A percentile compares a stretch with the other conserved stretches of the same genome.
phyloP scores from a whole-genome alignment of 179 eudicot genomes.

The Heliamphora pulchella region DNA sequence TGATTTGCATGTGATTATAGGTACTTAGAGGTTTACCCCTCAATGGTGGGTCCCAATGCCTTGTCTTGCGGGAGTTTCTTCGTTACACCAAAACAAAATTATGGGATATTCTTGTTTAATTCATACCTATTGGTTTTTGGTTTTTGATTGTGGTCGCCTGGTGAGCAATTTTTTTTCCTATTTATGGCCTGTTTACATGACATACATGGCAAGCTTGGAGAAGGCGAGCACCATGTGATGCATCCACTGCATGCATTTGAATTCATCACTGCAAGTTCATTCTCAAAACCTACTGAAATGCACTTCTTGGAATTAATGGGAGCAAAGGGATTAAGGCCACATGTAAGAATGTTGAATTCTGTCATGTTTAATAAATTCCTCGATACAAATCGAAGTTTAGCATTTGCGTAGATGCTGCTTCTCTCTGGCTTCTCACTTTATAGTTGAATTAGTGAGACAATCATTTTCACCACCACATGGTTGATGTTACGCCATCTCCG shows the following conservation, averaged over 20 bases:
- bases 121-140: background rate
- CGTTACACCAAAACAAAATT: too few species aligned
- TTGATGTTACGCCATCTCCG: too few species aligned
- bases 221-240: conserved; percentile 28
- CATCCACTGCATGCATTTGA: background rate
- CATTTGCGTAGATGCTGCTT: background rate
- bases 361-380: background rate
- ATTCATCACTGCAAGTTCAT: background rate
- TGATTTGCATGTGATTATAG: too few species aligned
- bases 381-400: background rate
- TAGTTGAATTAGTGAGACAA: background rate
- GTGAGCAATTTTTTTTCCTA: conserved; percentile 78
- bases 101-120: background rate
- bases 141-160: conserved; percentile 54
- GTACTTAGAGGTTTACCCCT: too few species aligned
- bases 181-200: conserved; percentile 79
- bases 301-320: background rate
- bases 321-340: background rate
- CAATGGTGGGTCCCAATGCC: too few species aligned
- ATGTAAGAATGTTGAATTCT: background rate
- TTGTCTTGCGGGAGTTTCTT: too few species aligned
- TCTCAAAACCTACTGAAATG: background rate
- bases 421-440: background rate
- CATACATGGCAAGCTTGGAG: conserved; percentile 83
- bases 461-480: too few species aligned